Conservation (phyloP, 2,329 filamentous ascomycete species). For the Curvularia eragrostidis region DNA sequence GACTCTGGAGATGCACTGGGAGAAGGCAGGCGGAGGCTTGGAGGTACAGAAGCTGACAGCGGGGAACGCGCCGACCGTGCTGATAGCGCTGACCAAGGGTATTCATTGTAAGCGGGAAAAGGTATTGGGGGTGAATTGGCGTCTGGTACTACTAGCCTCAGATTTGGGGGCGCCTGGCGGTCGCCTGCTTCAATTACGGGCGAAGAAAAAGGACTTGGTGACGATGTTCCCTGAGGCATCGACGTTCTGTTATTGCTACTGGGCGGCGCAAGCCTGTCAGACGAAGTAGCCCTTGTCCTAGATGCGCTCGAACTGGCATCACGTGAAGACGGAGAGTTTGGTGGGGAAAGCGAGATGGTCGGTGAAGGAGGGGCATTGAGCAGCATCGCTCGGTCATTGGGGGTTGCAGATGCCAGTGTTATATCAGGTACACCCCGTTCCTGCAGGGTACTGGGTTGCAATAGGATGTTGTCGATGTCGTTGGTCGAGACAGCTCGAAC, state of each 20-base stretch:
- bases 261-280: constrained; percentile 48
- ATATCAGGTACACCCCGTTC: constrained; percentile 40
- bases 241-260: constrained; percentile 40
- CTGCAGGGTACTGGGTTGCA: constrained; percentile 51
- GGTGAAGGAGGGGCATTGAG: constrained; percentile 45
- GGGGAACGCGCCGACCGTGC: too few relatives aligned
- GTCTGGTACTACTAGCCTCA: constrained; percentile 53
- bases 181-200: constrained; percentile 34
- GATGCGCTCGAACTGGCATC: constrained; percentile 37
- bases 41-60: constrained; percentile 54
- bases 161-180: constrained; percentile 42
- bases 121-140: constrained; percentile 61
- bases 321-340: constrained; percentile 42
- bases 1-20: constrained; percentile 59
- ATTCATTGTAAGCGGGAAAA: constrained; percentile 73
- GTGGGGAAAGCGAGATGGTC: constrained; percentile 49
- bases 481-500: constrained; percentile 66
- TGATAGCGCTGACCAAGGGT: constrained; percentile 48
- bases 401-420: constrained; percentile 45
- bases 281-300: constrained; percentile 27
- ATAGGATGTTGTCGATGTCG: constrained; percentile 57
- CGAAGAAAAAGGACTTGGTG: constrained; percentile 36
- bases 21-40: constrained; percentile 64
- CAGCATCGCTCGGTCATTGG: constrained; percentile 31
- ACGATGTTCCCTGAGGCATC: constrained; percentile 26